Base-by-base conservation (phyloP, 805 yeast genomes). In the Candida hispaniensis region DNA sequence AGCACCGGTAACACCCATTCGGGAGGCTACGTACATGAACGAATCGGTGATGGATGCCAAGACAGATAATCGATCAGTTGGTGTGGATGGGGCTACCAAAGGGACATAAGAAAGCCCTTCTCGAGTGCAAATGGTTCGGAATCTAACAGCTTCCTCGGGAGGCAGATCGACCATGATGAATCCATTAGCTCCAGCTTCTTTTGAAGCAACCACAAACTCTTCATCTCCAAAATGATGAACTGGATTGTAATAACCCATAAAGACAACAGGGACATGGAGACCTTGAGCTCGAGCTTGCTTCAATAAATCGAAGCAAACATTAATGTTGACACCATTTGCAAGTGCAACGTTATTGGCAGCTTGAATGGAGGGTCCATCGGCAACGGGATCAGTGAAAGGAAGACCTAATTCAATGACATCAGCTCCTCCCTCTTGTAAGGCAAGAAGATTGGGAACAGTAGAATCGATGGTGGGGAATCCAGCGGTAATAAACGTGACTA, bases 161-260 rank as follows among this genome's bases (percentile, higher is more conserved):
- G 99, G 99, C 49, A 91, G 65, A 58, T 91, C 99, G 26, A 88
- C 96, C 34, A 91, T 73, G 49, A 91, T 77, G 59, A 77, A 91
- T 14, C 97, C 99, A 52, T 82, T 85, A 30, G 85, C 98, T 44
- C 98, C 98, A 1, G 86, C 94, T 14, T 62, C 67, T 34, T 75
- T 73, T n/a, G 93, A 69, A 44, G 79, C 94, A 43, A 66, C 61
- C 43, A 85, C 73, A 8, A 91, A 66, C 56, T 73, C 66, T 49
- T 77, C 77, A 61, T 91, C 98, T 36, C 96, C 98, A 54, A 78
- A 88, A 46, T 70, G 76, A 54, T 82, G 56, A 45, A 91, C 74
- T 10, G 99, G 99, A 60, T 91, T 91, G 63, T 83, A 91, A 69
- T 91, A 91, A 41, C 99, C 99, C 99, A 91, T 91, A 36, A 91